phyloP scores from a whole-genome alignment of 208 protist species.

The Blechomonas ayalai region DNA sequence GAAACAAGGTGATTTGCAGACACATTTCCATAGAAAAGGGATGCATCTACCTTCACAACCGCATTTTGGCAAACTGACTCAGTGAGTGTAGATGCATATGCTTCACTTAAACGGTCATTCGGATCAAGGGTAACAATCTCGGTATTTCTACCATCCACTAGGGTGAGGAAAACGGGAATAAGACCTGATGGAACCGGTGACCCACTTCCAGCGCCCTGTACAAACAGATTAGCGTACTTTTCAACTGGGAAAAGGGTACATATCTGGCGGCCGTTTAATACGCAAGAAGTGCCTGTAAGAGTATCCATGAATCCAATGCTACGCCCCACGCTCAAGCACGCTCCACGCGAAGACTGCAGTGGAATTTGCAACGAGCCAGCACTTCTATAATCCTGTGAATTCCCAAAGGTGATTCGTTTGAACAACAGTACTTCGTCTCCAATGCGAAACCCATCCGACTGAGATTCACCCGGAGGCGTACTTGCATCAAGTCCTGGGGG shows the following conservation, averaged over 20 bases:
- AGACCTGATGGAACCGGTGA: background rate
- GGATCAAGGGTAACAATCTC: slow-evolving; percentile 27
- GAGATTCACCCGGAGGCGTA: background rate
- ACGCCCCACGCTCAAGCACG: slow-evolving; percentile 21
- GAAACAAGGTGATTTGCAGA: slow-evolving; percentile 11
- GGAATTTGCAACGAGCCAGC: slow-evolving; percentile 35
- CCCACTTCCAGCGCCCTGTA: slow-evolving; percentile 12
- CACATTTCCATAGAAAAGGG: slow-evolving; percentile 30
- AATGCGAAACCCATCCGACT: slow-evolving; percentile 10
- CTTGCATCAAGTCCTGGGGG: slow-evolving; percentile 1
- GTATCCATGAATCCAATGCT: slow-evolving; percentile 44
- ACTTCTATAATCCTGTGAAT: slow-evolving; percentile 12
- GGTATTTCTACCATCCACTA: slow-evolving; percentile 17
- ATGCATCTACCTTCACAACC: slow-evolving; percentile 15
- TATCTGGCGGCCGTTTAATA: slow-evolving; percentile 29
- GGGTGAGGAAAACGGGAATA: slow-evolving; percentile 23
- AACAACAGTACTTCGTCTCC: slow-evolving; percentile 18
- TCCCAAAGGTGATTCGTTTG: slow-evolving; percentile 13
- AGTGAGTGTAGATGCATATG: slow-evolving; percentile 24
- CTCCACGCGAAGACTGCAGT: slow-evolving; percentile 19
- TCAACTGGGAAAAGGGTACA: slow-evolving; percentile 28
- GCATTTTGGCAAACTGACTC: slow-evolving; percentile 41
- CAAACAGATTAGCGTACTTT: slow-evolving; percentile 44
- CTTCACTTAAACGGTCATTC: slow-evolving; percentile 1
- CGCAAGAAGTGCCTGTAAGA: slow-evolving; percentile 35